These are phyloP conservation scores for Passalora sequoiae DNA, from an alignment of 2,329 filamentous ascomycete species.

Conservation along the genomic window DNA sequence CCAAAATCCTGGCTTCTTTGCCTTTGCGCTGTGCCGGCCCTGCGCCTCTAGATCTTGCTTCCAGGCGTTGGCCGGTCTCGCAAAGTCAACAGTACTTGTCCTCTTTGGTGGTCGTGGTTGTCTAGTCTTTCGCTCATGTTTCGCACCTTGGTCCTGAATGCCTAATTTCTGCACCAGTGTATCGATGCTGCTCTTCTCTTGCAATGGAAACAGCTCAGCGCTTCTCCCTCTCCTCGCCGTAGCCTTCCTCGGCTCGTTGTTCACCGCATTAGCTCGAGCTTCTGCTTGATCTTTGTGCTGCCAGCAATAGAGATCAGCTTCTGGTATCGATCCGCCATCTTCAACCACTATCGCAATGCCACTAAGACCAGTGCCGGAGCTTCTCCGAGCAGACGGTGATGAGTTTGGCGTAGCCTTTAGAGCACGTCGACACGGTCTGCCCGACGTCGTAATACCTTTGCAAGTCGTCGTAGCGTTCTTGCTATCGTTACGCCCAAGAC, in stretches of 20 bases:
- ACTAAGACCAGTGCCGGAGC: slow-evolving; percentile 8
- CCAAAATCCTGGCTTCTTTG: slow-evolving; percentile 40
- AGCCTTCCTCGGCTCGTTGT: slow-evolving; percentile 15
- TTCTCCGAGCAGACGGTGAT: slow-evolving; percentile 28
- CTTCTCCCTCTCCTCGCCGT: slow-evolving; percentile 18
- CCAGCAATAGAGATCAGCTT: slow-evolving; percentile 76
- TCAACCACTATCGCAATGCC: slow-evolving; percentile 41
- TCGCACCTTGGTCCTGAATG: slow-evolving; percentile 19
- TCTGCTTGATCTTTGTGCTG: slow-evolving; percentile 86
- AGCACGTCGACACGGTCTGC: slow-evolving; percentile 75
- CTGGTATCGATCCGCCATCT: slow-evolving; percentile 51
- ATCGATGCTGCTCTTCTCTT: slow-evolving; percentile 73
- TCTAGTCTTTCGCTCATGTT: slow-evolving; percentile 7
- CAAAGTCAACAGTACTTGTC: slow-evolving; percentile 17
- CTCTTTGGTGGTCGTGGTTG: slow-evolving; percentile 9
- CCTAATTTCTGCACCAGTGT: slow-evolving; percentile 77
- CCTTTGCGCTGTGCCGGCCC: slow-evolving; percentile 3
- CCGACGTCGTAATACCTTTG: slow-evolving; percentile 75
- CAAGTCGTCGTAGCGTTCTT: slow-evolving; percentile 80
- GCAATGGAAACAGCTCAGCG: slow-evolving; percentile 51
- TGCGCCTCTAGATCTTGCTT: slow-evolving; percentile 8
- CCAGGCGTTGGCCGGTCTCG: slow-evolving; percentile 2
- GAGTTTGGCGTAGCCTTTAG: slow-evolving; percentile 43
- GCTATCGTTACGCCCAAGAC: slow-evolving; percentile 74
- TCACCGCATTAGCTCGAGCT: slow-evolving; percentile 15